Base-by-base conservation (phyloP, 208 protist genomes). In the Crithidia bombi region DNA sequence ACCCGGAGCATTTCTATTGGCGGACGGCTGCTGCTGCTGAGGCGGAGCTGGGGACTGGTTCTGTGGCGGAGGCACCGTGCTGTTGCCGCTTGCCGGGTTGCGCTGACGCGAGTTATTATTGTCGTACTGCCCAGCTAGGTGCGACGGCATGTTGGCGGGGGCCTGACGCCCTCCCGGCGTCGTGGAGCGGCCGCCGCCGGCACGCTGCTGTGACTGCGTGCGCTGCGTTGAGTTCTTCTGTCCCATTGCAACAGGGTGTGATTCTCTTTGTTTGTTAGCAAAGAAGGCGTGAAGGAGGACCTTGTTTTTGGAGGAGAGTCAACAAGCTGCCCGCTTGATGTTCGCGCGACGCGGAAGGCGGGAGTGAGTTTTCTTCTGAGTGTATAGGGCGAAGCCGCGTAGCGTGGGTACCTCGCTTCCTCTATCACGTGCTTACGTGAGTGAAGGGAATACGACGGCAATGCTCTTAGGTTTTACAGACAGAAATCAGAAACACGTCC, bases 41-140 rank as follows among this genome's bases (percentile, higher is more conserved):
- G 49, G 49, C 15, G 19, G 73, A 7, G 56, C 65, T 5, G 47
- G n/a, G 30, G 67, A 49, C 50, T 71, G 73, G 58, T 79, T 73
- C 59, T 64, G 64, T 55, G 75, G 65, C 26, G 52, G 57, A 43
- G 44, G 76, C 52, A 64, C 14, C 28, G 6, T 25, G 39, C 21
- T 44, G 59, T 58, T 67, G 28, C 68, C 32, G n/a, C 15, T 35
- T 7, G 61, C 38, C 17, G 30, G 25, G 49, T 66, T 69, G 23
- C 61, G 62, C 41, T 71, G 75, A 38, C 73, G 63, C 5, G 47
- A 30, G 75, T 69, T 75, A 73, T 65, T 76, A 58, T 74, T 85
- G 69, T 78, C 78, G 74, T 90, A 91, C 75, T 94, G 88, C 30
- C 61, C 78, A 33, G 85, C 88, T 84, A 94, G 61, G 63, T 94